Evolutionary conservation across 495 filamentous ascomycete genomes (phyloP), one percentile per base, ranked within the genome.

Genomic region (Achaetomiella virescens): DNA sequence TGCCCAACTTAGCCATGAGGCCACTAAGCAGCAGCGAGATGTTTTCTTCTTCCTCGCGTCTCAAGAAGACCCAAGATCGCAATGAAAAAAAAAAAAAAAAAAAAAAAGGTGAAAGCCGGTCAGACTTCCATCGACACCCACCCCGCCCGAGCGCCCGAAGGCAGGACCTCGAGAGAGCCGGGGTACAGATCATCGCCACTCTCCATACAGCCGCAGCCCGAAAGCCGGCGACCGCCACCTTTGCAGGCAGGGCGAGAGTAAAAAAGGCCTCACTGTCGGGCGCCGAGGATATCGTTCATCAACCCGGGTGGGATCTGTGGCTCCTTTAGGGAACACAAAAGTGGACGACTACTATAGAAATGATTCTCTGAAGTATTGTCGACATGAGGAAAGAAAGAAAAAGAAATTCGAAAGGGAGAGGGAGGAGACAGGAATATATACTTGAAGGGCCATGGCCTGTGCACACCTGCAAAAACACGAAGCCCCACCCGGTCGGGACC

Each of bases 291-390:
- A 72, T 75, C 22, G 72, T 58, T 80, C 77, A 81, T 83, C 80
- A 79, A 76, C 80, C 78, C 79, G 78, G 77, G 77, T 80, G 75
- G 77, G 73, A 71, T 81, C 78, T 80, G 77, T 80, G 71, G 76
- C 78, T 81, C 72, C 72, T 85, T 81, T 88, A 81, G 81, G 84
- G 77, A 86, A 84, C 79, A 83, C 81, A 88, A 82, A 82, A 79
- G 77, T 72, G 79, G 82, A 87, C 84, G 79, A 87, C 76, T 84
- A 88, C 86, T 89, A 85, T 88, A 89, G 81, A 89, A 89, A 86
- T 88, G 86, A 89, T 89, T 87, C 85, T 88, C 84, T 72, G 70
- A 83, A 80, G 80, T 83, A 84, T 81, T 83, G 81, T 84, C 81
- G 81, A 79, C 80, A 72, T 72, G 62, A 72, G 58, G 64, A 73